Percentiles rank a stretch among this genome's conserved stretches.
Conservation (phyloP, 768 basidiomycete species). For the Auriscalpium vulgare region DNA sequence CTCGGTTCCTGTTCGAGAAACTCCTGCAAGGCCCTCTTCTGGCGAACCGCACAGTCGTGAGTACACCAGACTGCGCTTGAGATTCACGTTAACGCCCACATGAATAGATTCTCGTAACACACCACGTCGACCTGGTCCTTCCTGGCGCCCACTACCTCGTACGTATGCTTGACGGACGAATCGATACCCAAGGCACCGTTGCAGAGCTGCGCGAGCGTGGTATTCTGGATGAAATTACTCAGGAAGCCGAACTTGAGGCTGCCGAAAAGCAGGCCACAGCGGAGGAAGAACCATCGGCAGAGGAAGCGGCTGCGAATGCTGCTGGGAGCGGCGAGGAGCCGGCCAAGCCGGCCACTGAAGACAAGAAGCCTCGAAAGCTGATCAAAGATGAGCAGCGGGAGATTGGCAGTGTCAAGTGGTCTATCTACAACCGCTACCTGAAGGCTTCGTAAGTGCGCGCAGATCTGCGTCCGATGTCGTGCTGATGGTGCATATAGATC, state of each 20-base stretch:
- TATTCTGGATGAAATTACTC: slow-evolving; percentile 51
- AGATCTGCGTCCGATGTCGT: no score
- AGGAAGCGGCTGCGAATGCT: slow-evolving; percentile 22
- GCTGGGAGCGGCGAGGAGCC: slow-evolving; percentile 15
- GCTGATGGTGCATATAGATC: slow-evolving; percentile 30
- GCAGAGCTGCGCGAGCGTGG: slow-evolving; percentile 56
- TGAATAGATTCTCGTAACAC: slow-evolving; percentile 60
- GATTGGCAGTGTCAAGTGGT: slow-evolving; percentile 76
- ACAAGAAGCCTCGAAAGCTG: slow-evolving; percentile 63
- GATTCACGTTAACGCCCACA: neutral
- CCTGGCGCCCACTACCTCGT: slow-evolving; percentile 67
- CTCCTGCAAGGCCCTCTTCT: slow-evolving; percentile 63
- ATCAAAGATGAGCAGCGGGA: slow-evolving; percentile 79
- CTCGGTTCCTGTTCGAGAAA: slow-evolving; percentile 52
- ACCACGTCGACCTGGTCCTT: slow-evolving; percentile 78
- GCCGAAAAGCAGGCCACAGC: slow-evolving; percentile 28
- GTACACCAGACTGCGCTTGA: slow-evolving; percentile 9
- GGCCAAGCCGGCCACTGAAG: slow-evolving; percentile 22
- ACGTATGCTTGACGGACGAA: slow-evolving; percentile 74
- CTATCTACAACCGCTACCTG: slow-evolving; percentile 53
- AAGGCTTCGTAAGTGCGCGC: slow-evolving; percentile 50
- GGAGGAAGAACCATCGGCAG: slow-evolving; percentile 15
- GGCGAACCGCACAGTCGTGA: slow-evolving; percentile 57
- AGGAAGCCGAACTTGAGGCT: slow-evolving; percentile 39
- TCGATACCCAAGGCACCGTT: slow-evolving; percentile 66